Evolutionary conservation across 1,284 basidiomycete genomes (phyloP), one percentile per base, ranked within the genome.

Genomic region (Trichosporon sp.): DNA sequence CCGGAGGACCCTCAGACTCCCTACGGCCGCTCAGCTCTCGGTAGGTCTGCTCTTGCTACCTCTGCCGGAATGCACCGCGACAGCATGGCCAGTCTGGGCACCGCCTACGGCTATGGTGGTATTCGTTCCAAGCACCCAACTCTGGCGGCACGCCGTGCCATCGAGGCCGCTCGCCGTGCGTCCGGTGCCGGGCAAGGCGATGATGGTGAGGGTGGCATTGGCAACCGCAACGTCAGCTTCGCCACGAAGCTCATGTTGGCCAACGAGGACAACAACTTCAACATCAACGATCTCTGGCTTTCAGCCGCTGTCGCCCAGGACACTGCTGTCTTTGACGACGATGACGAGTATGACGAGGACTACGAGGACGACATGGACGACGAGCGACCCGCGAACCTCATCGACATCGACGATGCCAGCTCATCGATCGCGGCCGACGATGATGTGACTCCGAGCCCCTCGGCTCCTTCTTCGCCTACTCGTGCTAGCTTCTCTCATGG

Each of bases 201-300:
- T 13, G 56, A 68, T 33, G 65, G 67, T 1, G 71, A 66, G 0
- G 69, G 65, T 0, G 70, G 73, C 21, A 69, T 65, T 11, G 69
- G 68, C 19, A 63, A 62, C 37, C 66, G 70, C 62, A 61, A 69
- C 66, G 62, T 70, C 60, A 58, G 74, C 74, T 92, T 98, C 71
- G 90, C 95, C 0, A 92, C 97, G 75, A 85, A 91, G 67, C 78
- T 95, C n/a, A 82, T 95, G 29, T 87, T 95, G 81, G 80, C 80
- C 60, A 80, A 80, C 68, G 81, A 81, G 71, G 80, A 78, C 67
- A 80, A 80, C 66, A 80, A 73, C 1, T 80, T 81, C 74, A 81
- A 78, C 63, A 75, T 81, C 67, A 80, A 79, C 67, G 81, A 81
- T 60, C 74, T 81, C 21, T 81, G 81, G 81, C 77, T 81, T 1